phyloP scores from a whole-genome alignment of 2,329 filamentous ascomycete genomes.

The Cladobotryum protrusum region DNA sequence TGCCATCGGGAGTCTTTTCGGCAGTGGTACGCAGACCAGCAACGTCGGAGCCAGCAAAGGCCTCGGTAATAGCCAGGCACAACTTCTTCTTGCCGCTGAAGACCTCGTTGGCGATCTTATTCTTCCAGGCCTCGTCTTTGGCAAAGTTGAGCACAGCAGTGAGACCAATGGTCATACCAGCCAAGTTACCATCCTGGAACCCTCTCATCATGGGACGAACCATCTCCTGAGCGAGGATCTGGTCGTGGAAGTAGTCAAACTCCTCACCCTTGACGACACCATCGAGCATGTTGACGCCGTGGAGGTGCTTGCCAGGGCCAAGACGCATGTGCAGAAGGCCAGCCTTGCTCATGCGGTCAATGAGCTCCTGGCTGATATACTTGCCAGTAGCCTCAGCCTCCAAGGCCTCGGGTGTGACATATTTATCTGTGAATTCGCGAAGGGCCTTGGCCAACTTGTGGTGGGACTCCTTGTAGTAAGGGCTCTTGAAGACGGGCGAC shows the following conservation, averaged over 20 bases:
- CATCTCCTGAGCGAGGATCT: slow-evolving; percentile 70
- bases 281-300: slow-evolving; percentile 61
- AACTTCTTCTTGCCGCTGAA: slow-evolving; percentile 81
- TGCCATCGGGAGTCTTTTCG: slow-evolving; percentile 66
- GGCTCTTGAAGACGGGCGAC: slow-evolving; percentile 66
- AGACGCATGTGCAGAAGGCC: slow-evolving; percentile 76
- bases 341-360: slow-evolving; percentile 69
- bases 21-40: slow-evolving; percentile 74
- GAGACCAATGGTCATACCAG: slow-evolving; percentile 77
- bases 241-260: slow-evolving; percentile 82
- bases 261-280: slow-evolving; percentile 70
- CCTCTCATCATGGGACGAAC: slow-evolving; percentile 65
- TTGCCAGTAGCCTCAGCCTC: slow-evolving; percentile 69
- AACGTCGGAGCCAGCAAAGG: slow-evolving; percentile 76
- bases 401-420: slow-evolving; percentile 68
- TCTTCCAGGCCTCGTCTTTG: slow-evolving; percentile 58
- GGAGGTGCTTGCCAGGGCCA: slow-evolving; percentile 74
- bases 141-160: slow-evolving; percentile 77
- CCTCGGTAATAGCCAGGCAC: slow-evolving; percentile 81
- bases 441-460: slow-evolving; percentile 61
- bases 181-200: slow-evolving; percentile 83
- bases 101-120: slow-evolving; percentile 63
- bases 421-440: slow-evolving; percentile 64
- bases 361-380: slow-evolving; percentile 64
- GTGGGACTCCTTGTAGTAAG: slow-evolving; percentile 76